Evolutionary conservation across 176 grass and related monocot species (phyloP).

Genomic region (Zoysia pacifica): DNA sequence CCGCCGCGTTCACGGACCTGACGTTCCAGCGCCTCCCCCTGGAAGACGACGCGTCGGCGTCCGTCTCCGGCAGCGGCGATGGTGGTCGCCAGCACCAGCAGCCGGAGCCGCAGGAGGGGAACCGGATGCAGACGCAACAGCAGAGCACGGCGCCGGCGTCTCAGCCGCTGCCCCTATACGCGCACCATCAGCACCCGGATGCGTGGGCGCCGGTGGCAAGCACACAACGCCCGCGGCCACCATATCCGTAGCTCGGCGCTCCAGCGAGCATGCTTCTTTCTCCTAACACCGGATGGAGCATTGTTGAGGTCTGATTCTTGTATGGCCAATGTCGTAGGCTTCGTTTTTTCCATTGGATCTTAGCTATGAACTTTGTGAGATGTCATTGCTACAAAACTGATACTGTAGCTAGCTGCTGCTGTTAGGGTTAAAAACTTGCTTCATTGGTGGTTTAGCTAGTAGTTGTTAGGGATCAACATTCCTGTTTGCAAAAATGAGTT

Average conservation of each 20-base stretch:
- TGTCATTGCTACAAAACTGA: neutral
- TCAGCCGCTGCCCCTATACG: constrained; percentile 1
- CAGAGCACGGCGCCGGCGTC: constrained; percentile 22
- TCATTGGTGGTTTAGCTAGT: constrained; percentile 10
- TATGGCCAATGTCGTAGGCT: neutral
- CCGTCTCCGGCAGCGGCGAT: constrained; percentile 41
- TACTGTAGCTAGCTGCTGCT: neutral
- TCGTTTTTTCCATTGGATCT: neutral
- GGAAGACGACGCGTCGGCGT: constrained; percentile 51
- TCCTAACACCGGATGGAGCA: neutral
- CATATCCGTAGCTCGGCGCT: constrained; percentile 22
- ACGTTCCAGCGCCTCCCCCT: constrained; percentile 53
- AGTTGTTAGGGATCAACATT: neutral
- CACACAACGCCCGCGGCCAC: constrained; percentile 18
- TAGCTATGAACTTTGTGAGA: neutral
- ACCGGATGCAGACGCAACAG: neutral
- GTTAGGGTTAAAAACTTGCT: constrained; percentile 12
- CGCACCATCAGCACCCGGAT: constrained; percentile 35
- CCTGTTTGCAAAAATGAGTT: neutral
- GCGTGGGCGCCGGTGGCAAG: constrained; percentile 23
- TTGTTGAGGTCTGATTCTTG: neutral
- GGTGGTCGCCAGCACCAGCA: constrained; percentile 17
- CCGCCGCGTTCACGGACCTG: constrained; percentile 43
- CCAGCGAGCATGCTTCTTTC: neutral
- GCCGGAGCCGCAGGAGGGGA: constrained; percentile 17